Percentiles rank a stretch among this genome's conserved stretches.
Conservation (phyloP, 208 protist genomes). For the Giardia duodenalis region DNA sequence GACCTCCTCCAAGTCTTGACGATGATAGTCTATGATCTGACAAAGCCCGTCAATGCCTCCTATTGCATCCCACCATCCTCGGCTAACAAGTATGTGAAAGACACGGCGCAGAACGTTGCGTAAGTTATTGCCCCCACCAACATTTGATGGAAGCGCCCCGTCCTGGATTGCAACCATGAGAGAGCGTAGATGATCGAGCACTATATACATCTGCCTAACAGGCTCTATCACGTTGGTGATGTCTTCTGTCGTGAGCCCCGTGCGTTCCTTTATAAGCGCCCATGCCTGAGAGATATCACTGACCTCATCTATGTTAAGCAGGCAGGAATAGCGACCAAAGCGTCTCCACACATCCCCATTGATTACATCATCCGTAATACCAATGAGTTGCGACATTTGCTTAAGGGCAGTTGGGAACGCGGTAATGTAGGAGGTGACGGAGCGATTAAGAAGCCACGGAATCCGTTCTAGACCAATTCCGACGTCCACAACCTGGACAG, state of each 20-base stretch:
- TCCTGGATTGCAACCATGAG: slow-evolving; percentile 43
- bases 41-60: slow-evolving; percentile 39
- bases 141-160: slow-evolving; percentile 39
- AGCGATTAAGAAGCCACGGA: slow-evolving; percentile 45
- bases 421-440: slow-evolving; percentile 41
- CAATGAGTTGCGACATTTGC: not conserved
- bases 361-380: not conserved
- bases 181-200: slow-evolving; percentile 40
- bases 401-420: slow-evolving; percentile 34
- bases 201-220: slow-evolving; percentile 39
- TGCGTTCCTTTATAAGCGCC: not conserved
- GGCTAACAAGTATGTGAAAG: slow-evolving; percentile 25
- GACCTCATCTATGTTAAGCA: slow-evolving; percentile 31
- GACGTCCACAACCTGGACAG: slow-evolving; percentile 43
- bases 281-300: not conserved
- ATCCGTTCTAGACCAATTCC: slow-evolving; percentile 48
- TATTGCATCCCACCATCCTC: slow-evolving; percentile 20
- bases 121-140: slow-evolving; percentile 41
- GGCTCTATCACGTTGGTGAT: not conserved
- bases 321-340: not conserved
- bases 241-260: not conserved
- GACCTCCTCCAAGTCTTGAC: slow-evolving; percentile 21
- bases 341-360: not conserved
- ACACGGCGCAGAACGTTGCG: slow-evolving; percentile 35
- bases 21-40: slow-evolving; percentile 33